phyloP scores from a whole-genome alignment of 805 yeast genomes.

The Alloascoidea hylecoeti region DNA sequence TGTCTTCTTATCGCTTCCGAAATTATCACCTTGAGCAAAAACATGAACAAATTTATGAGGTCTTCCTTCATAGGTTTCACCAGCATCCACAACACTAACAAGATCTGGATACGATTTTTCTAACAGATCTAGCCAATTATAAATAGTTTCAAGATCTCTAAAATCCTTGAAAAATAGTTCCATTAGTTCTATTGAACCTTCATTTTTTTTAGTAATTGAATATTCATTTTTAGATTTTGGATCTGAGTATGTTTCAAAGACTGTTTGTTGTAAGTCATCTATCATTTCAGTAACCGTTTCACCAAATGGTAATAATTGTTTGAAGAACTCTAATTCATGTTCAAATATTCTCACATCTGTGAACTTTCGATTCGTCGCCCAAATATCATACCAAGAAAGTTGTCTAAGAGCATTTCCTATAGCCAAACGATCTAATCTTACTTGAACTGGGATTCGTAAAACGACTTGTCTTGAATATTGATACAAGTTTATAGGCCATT shows the following conservation, averaged over 20 bases:
- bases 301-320: slow-evolving; percentile 14
- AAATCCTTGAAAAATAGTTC: slow-evolving; percentile 53
- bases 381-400: slow-evolving; percentile 17
- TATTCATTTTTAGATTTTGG: slow-evolving; percentile 6
- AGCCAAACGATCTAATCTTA: slow-evolving; percentile 5
- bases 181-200: slow-evolving; percentile 6
- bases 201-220: slow-evolving; percentile 4
- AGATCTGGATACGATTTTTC: slow-evolving; percentile 48
- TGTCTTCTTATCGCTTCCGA: slow-evolving; percentile 34
- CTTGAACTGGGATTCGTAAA: not conserved
- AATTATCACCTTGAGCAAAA: slow-evolving; percentile 24
- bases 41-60: slow-evolving; percentile 55
- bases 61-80: slow-evolving; percentile 65
- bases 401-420: slow-evolving; percentile 5
- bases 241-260: slow-evolving; percentile 39
- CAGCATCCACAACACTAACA: slow-evolving; percentile 52
- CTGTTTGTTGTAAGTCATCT: slow-evolving; percentile 39
- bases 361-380: slow-evolving; percentile 34
- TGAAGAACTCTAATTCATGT: slow-evolving; percentile 4
- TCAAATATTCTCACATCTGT: slow-evolving; percentile 27
- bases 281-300: slow-evolving; percentile 26
- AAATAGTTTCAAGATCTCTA: slow-evolving; percentile 51
- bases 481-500: not conserved
- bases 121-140: slow-evolving; percentile 57
- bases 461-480: not conserved